These are phyloP conservation scores for Stenocarpella maydis DNA, from an alignment of 2,329 filamentous ascomycete genomes.

Conservation along the genomic window DNA sequence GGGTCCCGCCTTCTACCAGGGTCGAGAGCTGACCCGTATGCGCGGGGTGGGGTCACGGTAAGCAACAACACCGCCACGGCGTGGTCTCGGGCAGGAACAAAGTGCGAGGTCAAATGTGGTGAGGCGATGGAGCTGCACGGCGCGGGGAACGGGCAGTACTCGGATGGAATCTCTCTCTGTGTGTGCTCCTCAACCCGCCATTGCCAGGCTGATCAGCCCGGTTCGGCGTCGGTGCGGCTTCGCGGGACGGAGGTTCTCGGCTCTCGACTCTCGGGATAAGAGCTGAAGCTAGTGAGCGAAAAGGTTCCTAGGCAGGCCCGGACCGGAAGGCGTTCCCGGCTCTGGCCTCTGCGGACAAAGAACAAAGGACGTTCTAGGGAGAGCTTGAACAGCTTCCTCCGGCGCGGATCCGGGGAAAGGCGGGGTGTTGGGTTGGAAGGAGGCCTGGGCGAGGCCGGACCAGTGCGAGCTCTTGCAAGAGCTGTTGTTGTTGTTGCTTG, in stretches of 20 bases:
- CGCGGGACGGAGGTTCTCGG: neutral
- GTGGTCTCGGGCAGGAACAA: neutral
- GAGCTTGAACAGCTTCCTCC: slow-evolving; percentile 17
- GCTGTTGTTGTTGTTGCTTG: slow-evolving; percentile 1
- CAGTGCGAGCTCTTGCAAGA: slow-evolving; percentile 3
- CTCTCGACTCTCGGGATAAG: neutral
- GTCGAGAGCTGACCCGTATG: slow-evolving; percentile 3
- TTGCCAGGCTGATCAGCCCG: slow-evolving; percentile 1
- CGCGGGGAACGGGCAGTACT: neutral
- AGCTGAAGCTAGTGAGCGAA: neutral
- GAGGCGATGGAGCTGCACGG: neutral
- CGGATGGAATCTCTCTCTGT: neutral
- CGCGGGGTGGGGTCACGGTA: slow-evolving; percentile 1
- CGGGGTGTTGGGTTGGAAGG: slow-evolving; percentile 29
- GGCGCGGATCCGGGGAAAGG: slow-evolving; percentile 27
- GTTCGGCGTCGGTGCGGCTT: neutral
- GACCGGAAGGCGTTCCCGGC: neutral
- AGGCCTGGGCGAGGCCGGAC: slow-evolving; percentile 17
- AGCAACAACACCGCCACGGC: slow-evolving; percentile 26
- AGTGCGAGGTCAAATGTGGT: neutral
- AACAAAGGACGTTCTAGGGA: neutral
- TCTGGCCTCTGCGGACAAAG: slow-evolving; percentile 9
- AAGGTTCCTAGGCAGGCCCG: neutral
- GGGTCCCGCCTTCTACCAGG: neutral
- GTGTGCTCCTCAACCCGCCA: slow-evolving; percentile 8